Percentiles rank a stretch among this genome's conserved stretches.
These are phyloP conservation scores for Spirogloea muscicola DNA, from an alignment of 139 green algal species.

Conservation along the genomic window DNA sequence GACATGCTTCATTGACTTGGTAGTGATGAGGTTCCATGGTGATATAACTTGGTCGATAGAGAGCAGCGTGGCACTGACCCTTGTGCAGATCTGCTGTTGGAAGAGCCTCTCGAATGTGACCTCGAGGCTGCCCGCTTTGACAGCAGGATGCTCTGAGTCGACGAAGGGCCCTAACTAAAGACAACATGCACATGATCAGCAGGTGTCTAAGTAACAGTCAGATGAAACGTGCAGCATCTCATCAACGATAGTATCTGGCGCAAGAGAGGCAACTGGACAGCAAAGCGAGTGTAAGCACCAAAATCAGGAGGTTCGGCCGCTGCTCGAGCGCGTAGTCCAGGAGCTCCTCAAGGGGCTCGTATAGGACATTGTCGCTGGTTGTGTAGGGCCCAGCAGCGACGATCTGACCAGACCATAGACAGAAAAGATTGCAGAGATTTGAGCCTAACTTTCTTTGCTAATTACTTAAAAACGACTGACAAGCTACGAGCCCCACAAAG, in stretches of 20 bases:
- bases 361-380: conserved; percentile 44
- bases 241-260: too few relatives aligned
- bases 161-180: conserved; percentile 80
- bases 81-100: conserved; percentile 23
- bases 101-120: conserved; percentile 63
- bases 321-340: conserved; percentile 53
- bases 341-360: conserved; percentile 64
- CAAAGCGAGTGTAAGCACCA: conserved; percentile 10
- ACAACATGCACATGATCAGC: background rate
- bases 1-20: too few relatives aligned
- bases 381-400: conserved; percentile 55
- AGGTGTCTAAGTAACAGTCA: background rate
- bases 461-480: too few relatives aligned
- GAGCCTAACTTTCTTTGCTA: too few relatives aligned
- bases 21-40: too few relatives aligned
- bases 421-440: too few relatives aligned
- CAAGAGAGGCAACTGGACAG: too few relatives aligned
- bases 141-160: conserved; percentile 71
- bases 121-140: conserved; percentile 64
- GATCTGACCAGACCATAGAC: conserved; percentile 30
- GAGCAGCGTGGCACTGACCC: too few relatives aligned
- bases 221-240: too few relatives aligned
- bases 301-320: conserved; percentile 67
- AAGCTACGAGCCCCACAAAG: too few relatives aligned
- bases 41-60: too few relatives aligned